Conservation (phyloP, 768 basidiomycete genomes). For the Hysterangium stoloniferum region DNA sequence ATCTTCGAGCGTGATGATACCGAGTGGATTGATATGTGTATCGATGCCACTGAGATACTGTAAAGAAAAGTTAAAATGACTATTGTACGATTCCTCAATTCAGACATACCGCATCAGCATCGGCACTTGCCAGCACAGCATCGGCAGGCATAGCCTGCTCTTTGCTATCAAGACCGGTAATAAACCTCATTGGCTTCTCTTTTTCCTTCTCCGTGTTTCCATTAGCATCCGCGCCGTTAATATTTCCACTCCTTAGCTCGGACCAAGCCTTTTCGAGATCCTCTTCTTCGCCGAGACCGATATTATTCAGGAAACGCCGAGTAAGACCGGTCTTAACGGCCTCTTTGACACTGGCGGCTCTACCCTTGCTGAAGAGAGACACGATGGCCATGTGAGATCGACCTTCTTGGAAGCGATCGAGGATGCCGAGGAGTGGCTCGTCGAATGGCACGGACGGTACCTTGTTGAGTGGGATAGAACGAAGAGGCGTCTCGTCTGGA, state of each 20-base stretch:
- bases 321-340: constrained; percentile 76
- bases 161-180: constrained; percentile 33
- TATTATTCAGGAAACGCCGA: constrained; percentile 65
- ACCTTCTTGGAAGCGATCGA: constrained; percentile 87
- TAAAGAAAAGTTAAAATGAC: not conserved
- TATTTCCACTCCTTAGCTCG: constrained; percentile 11
- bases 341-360: constrained; percentile 48
- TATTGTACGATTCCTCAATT: not conserved
- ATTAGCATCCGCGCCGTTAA: constrained; percentile 17
- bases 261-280: constrained; percentile 10
- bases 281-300: constrained; percentile 54
- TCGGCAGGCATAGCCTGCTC: constrained; percentile 89
- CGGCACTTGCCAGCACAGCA: constrained; percentile 68
- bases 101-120: constrained; percentile 58
- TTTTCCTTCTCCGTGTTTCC: constrained; percentile 24
- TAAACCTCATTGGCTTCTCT: constrained; percentile 22
- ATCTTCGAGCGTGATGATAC: constrained; percentile 90
- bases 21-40: constrained; percentile 75
- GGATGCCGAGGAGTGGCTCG: constrained; percentile 73
- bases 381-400: constrained; percentile 91
- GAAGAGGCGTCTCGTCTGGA: constrained; percentile 72
- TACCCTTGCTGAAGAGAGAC: constrained; percentile 51
- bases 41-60: constrained; percentile 80
- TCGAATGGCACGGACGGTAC: constrained; percentile 83
- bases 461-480: constrained; percentile 78